Conservation (phyloP, 108 stramenopile genomes). For the Skeletonema potamos region DNA sequence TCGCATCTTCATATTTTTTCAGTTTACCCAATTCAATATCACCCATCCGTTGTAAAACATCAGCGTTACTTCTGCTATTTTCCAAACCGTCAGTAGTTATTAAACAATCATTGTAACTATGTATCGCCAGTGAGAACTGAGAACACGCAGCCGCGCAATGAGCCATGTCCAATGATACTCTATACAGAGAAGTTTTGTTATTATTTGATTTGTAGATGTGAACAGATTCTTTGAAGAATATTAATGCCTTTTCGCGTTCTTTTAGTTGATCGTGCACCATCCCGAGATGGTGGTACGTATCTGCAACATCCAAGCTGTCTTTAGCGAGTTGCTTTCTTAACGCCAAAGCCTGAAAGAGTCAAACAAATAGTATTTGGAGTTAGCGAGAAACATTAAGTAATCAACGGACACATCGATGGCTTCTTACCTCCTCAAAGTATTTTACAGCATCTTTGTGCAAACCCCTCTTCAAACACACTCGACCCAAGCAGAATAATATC, state of each 20-base stretch:
- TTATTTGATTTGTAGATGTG: constrained; percentile 29
- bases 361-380: background rate
- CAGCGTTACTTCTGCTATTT: constrained; percentile 13
- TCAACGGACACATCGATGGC: too few species aligned
- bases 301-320: constrained; percentile 30
- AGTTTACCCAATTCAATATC: constrained; percentile 36
- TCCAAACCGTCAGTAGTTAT: constrained; percentile 12
- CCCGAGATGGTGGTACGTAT: constrained; percentile 41
- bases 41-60: constrained; percentile 30
- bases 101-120: constrained; percentile 43
- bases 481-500: constrained; percentile 38
- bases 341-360: constrained; percentile 11
- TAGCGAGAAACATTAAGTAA: background rate
- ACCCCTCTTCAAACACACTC: constrained; percentile 8
- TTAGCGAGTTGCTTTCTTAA: constrained; percentile 25
- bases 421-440: constrained; percentile 36
- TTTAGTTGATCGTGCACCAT: constrained; percentile 21
- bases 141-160: constrained; percentile 12
- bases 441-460: constrained; percentile 21
- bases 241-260: constrained; percentile 37
- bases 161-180: constrained; percentile 40
- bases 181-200: constrained; percentile 18
- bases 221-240: constrained; percentile 41
- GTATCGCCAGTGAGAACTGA: constrained; percentile 33
- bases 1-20: constrained; percentile 32